Percentiles rank a stretch among this genome's conserved stretches.
These are phyloP conservation scores for Paraurostyla sp. DNA, from an alignment of 73 alveolate genomes.

Conservation along the genomic window DNA sequence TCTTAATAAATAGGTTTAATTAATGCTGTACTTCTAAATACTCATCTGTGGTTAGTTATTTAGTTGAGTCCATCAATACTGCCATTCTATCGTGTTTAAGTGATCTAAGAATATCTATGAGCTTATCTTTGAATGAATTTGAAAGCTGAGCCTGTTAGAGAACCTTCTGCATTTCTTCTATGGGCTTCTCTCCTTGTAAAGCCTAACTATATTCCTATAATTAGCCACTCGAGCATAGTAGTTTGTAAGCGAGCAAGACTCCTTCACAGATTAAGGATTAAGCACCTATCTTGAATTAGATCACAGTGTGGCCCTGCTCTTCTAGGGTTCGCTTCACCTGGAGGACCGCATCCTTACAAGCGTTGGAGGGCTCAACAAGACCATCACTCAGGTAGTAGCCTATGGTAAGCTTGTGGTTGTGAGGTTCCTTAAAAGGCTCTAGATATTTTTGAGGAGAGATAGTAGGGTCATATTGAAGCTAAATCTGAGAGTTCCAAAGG, in stretches of 20 bases:
- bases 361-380: slow-evolving; percentile 64
- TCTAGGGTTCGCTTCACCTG: slow-evolving; percentile 28
- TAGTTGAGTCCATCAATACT: slow-evolving; percentile 14
- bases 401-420: slow-evolving; percentile 48
- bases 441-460: slow-evolving; percentile 32
- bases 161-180: slow-evolving; percentile 38
- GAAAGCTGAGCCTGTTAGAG: neutral
- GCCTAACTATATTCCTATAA: neutral
- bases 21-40: neutral
- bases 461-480: neutral
- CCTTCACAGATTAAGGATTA: neutral
- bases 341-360: slow-evolving; percentile 49
- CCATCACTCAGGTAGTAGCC: slow-evolving; percentile 73
- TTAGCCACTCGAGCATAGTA: slow-evolving; percentile 32
- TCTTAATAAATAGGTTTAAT: neutral
- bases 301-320: slow-evolving; percentile 59
- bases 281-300: slow-evolving; percentile 49
- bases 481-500: slow-evolving; percentile 36
- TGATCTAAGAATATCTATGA: slow-evolving; percentile 22
- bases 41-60: neutral
- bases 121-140: slow-evolving; percentile 36
- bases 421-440: slow-evolving; percentile 25
- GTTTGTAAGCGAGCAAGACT: neutral
- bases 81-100: slow-evolving; percentile 28
- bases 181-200: slow-evolving; percentile 53